phyloP scores from a whole-genome alignment of 805 yeast species.

The Metschnikowia kunwiensis region DNA sequence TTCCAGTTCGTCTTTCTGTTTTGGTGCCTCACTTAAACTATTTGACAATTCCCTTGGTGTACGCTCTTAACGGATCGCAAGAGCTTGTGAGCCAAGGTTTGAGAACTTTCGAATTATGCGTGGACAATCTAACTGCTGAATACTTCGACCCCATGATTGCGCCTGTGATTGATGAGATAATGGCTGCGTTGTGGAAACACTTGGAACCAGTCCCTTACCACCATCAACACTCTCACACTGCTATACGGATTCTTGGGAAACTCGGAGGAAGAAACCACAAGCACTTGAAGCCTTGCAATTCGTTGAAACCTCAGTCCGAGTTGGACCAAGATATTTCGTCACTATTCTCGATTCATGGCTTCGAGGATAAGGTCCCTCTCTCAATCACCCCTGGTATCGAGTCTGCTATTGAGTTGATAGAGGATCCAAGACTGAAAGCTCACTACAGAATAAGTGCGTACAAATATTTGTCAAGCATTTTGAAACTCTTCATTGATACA shows the following conservation, averaged over 20 bases:
- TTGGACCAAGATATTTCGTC: conserved; percentile 72
- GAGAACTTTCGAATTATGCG: conserved; percentile 91
- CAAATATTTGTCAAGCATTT: conserved; percentile 61
- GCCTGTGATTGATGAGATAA: conserved; percentile 91
- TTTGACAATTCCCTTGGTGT: conserved; percentile 86
- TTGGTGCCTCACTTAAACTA: conserved; percentile 88
- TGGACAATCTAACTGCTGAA: conserved; percentile 92
- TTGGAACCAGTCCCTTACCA: conserved; percentile 89
- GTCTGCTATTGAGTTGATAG: conserved; percentile 72
- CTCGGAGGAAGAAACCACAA: conserved; percentile 94
- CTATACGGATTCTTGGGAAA: conserved; percentile 89
- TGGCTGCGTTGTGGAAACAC: conserved; percentile 90
- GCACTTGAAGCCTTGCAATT: conserved; percentile 72
- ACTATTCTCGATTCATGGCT: conserved; percentile 66
- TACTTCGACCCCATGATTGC: conserved; percentile 96
- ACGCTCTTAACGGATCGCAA: conserved; percentile 84
- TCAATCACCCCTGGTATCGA: conserved; percentile 81
- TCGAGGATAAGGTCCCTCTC: conserved; percentile 56
- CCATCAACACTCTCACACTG: conserved; percentile 93
- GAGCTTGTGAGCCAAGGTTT: conserved; percentile 93
- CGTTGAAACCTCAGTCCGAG: conserved; percentile 52
- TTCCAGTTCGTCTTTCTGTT: conserved; percentile 91
- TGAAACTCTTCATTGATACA: conserved; percentile 64
- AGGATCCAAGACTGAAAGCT: conserved; percentile 57
- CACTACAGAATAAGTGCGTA: conserved; percentile 79